Conservation (phyloP, 768 basidiomycete genomes). For the Fibroporia radiculosa region DNA sequence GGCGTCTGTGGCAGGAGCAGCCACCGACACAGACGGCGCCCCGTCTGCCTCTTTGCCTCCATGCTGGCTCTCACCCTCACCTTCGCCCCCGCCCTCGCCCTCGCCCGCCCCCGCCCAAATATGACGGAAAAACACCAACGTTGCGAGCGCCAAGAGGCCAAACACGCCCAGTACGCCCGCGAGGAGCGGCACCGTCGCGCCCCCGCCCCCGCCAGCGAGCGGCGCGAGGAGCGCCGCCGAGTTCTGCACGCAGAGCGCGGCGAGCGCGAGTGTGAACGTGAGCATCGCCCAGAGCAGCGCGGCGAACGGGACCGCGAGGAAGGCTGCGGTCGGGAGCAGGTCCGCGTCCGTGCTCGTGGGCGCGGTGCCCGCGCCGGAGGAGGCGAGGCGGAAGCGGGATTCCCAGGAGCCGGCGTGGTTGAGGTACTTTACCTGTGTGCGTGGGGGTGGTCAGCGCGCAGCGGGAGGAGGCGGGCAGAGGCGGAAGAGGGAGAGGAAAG, state of each 20-base stretch:
- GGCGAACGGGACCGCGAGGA: background rate
- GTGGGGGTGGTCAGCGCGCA: background rate
- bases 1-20: too few relatives aligned
- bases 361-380: background rate
- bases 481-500: too few relatives aligned
- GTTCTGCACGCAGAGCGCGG: background rate
- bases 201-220: too few relatives aligned
- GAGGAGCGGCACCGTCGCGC: too few relatives aligned
- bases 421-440: background rate
- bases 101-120: background rate
- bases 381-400: background rate
- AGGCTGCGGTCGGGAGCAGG: background rate
- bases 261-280: background rate
- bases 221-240: background rate
- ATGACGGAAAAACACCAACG: background rate
- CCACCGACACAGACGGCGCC: too few relatives aligned
- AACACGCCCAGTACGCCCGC: background rate
- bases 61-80: too few relatives aligned
- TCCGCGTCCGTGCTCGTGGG: background rate
- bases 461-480: background rate
- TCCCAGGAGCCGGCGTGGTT: background rate
- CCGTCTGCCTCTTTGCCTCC: too few relatives aligned
- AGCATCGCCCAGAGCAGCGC: background rate
- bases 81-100: background rate
- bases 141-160: background rate